Base-by-base conservation (phyloP, 1,284 basidiomycete genomes). In the Sanghuangporus weigelae region DNA sequence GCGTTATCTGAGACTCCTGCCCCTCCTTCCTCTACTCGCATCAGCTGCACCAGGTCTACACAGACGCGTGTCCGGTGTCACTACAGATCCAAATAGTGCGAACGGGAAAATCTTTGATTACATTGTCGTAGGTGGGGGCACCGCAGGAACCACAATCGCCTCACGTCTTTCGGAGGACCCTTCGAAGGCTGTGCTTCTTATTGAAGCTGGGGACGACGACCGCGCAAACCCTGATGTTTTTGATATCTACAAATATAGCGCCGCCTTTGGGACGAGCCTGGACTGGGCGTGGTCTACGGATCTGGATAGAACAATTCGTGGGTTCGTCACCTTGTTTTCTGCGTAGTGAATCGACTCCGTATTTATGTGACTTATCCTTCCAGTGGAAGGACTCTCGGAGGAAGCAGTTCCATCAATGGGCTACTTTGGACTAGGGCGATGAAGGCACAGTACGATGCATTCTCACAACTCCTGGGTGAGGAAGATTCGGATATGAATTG, bases 111-210 rank as follows among this genome's bases (percentile, higher is more conserved):
- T 81, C 0, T 88, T 80, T 69, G 87, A 89, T 76, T 89, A 89
- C 70, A 84, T 89, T 67, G 78, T 89, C 58, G 81, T 86, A 5
- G 87, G 87, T 3, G 86, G 81, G 26, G 87, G 88, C 0, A 74
- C 87, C 3, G 79, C 83, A 1, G 89, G 88, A 2, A 77, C 81
- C 7, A 85, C 84, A 0, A 80, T 90, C 6, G 87, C 88, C 2
- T 76, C 78, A 12, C 78, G 87, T 3, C 76, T 91, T 31, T 72
- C 84, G 0, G 86, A 88, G 69, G 80, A 89, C 67, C 70, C 82
- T 0, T 68, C 69, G 7, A 73, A 79, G 57, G 80, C 79, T 1
- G 77, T 88, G 10, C 75, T 86, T n/a, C 72, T 86, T 57, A 77
- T 87, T 63, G 85, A 88, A 69, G 84, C 81, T 1, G 85, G 86